Percentiles rank a stretch among this genome's conserved stretches.
phyloP scores from a whole-genome alignment of 2,329 filamentous ascomycete genomes.

The Ambrosiella xylebori region DNA sequence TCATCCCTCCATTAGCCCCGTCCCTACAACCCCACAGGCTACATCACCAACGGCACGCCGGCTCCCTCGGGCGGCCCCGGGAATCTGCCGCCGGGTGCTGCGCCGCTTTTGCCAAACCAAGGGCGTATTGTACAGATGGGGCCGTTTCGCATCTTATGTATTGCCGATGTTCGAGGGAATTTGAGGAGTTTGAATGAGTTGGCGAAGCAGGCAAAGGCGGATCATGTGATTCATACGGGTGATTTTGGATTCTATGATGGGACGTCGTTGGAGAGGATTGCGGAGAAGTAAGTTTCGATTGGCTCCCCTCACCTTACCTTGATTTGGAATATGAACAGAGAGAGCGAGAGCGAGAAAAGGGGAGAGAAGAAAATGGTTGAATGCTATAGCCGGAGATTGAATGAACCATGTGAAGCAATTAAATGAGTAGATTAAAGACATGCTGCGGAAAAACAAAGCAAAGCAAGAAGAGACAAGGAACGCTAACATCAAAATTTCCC shows the following conservation, averaged over 20 bases:
- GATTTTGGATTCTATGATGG: constrained; percentile 99
- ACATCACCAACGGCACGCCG: constrained; percentile 45
- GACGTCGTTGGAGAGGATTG: constrained; percentile 86
- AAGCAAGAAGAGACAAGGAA: background rate
- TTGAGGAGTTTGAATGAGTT: constrained; percentile 90
- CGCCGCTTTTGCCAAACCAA: constrained; percentile 49
- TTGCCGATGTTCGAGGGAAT: constrained; percentile 67
- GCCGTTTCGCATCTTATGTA: constrained; percentile 49
- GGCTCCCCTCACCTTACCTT: background rate
- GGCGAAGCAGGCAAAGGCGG: constrained; percentile 81
- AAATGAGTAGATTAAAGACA: too few relatives aligned
- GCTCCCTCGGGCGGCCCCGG: constrained; percentile 8
- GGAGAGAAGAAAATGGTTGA: too few relatives aligned
- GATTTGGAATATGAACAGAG: background rate
- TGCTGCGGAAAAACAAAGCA: background rate
- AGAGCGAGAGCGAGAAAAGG: too few relatives aligned
- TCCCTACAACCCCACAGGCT: constrained; percentile 34
- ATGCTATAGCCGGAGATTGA: too few relatives aligned
- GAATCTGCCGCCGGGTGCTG: constrained; percentile 34
- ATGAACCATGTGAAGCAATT: too few relatives aligned
- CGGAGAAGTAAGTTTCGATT: constrained; percentile 66
- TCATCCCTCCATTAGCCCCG: constrained; percentile 20
- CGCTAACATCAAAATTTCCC: background rate
- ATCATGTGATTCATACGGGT: constrained; percentile 96
- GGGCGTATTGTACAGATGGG: constrained; percentile 49